Evolutionary conservation across 805 yeast species (phyloP).

Genomic region (Wilhelminamyces savonicus): DNA sequence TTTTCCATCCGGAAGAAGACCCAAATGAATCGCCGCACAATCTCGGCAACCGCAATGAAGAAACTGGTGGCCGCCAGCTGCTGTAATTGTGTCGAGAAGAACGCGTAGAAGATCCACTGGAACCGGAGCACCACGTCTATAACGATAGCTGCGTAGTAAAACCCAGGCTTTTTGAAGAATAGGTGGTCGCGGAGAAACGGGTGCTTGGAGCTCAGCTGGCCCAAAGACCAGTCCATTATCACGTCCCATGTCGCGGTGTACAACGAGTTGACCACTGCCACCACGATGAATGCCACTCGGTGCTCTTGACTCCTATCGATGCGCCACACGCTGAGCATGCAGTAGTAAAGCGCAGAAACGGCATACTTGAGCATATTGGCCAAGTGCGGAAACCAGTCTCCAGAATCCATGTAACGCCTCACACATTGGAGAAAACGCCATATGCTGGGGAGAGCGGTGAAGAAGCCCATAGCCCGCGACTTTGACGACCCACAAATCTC

Average conservation of each 20-base stretch:
- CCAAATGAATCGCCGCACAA: slow-evolving; percentile 84
- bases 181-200: slow-evolving; percentile 64
- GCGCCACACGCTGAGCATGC: slow-evolving; percentile 71
- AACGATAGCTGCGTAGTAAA: slow-evolving; percentile 72
- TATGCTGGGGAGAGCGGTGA: slow-evolving; percentile 76
- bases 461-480: slow-evolving; percentile 75
- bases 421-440: slow-evolving; percentile 91
- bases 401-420: slow-evolving; percentile 87
- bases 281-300: slow-evolving; percentile 58
- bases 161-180: slow-evolving; percentile 47
- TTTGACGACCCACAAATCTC: slow-evolving; percentile 68
- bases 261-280: slow-evolving; percentile 70
- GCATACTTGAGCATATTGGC: slow-evolving; percentile 81
- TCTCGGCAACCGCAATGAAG: slow-evolving; percentile 74
- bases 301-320: slow-evolving; percentile 39
- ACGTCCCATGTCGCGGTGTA: slow-evolving; percentile 81
- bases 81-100: slow-evolving; percentile 68
- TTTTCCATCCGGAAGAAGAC: slow-evolving; percentile 89
- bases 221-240: slow-evolving; percentile 91
- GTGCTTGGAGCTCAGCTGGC: slow-evolving; percentile 58
- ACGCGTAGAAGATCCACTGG: slow-evolving; percentile 88
- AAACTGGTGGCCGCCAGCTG: slow-evolving; percentile 88
- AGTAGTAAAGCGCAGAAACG: slow-evolving; percentile 60
- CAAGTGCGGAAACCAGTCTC: slow-evolving; percentile 94
- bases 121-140: slow-evolving; percentile 71